These are phyloP conservation scores for Magnusiomyces suaveolens DNA, from an alignment of 1,139 yeast species.

Conservation along the genomic window DNA sequence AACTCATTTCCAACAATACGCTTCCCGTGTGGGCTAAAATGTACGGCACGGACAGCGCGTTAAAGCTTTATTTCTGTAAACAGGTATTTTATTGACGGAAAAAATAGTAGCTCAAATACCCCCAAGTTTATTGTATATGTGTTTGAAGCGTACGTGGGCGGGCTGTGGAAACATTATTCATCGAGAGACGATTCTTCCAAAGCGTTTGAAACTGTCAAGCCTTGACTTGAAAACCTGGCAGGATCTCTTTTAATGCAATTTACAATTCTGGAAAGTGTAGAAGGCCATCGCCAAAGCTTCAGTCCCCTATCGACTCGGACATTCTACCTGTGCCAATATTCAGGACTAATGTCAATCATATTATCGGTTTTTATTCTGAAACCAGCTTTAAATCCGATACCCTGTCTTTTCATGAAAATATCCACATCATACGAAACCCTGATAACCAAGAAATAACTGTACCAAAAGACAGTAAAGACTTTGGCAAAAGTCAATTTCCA, in stretches of 20 bases:
- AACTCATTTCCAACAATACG: slow-evolving; percentile 63
- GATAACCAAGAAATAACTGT: slow-evolving; percentile 20
- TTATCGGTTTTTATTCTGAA: too few relatives aligned
- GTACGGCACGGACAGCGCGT: slow-evolving; percentile 59
- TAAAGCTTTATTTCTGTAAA: slow-evolving; percentile 29
- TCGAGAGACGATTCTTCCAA: slow-evolving; percentile 41
- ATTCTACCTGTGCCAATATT: too few relatives aligned
- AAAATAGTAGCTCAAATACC: slow-evolving; percentile 19
- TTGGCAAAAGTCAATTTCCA: slow-evolving; percentile 24
- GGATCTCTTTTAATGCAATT: slow-evolving; percentile 41
- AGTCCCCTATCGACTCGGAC: too few relatives aligned
- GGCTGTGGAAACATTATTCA: slow-evolving; percentile 35
- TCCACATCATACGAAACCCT: too few relatives aligned
- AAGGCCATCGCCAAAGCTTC: background rate
- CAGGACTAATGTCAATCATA: too few relatives aligned
- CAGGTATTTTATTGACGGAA: slow-evolving; percentile 23
- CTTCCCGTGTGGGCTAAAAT: slow-evolving; percentile 59
- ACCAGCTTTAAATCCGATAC: too few relatives aligned
- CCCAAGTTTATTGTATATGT: slow-evolving; percentile 61
- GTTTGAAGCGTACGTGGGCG: slow-evolving; percentile 89
- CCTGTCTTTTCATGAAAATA: too few relatives aligned
- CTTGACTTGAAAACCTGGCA: slow-evolving; percentile 53
- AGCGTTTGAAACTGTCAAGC: slow-evolving; percentile 40
- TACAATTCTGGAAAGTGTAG: slow-evolving; percentile 5
- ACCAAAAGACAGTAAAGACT: slow-evolving; percentile 35